A percentile compares a stretch with the other conserved stretches of the same genome.
These are phyloP conservation scores for Phaeosphaeriaceae sp. DNA, from an alignment of 2,329 filamentous ascomycete genomes.

Conservation along the genomic window DNA sequence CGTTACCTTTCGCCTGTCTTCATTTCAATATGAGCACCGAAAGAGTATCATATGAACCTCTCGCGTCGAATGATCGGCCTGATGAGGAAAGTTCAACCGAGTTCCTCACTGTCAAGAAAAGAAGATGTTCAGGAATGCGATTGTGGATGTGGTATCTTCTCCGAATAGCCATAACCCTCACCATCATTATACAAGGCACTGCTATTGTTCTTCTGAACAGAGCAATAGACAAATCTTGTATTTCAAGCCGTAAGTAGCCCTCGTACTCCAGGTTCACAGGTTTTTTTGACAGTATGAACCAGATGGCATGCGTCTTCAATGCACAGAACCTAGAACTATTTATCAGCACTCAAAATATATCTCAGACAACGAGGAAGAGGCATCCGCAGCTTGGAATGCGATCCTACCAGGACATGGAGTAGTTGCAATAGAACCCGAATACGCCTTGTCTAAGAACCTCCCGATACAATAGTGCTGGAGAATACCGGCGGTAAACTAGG, in stretches of 20 bases:
- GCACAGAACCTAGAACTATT: conserved; percentile 4
- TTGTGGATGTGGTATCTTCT: neutral
- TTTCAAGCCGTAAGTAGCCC: neutral
- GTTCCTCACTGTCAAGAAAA: neutral
- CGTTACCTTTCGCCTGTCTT: no score
- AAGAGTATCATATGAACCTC: no score
- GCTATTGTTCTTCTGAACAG: neutral
- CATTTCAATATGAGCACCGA: no score
- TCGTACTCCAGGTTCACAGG: neutral
- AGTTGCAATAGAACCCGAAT: conserved; percentile 7
- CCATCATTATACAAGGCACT: neutral
- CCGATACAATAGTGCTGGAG: conserved; percentile 4
- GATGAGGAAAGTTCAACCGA: neutral
- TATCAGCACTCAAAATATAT: conserved; percentile 12
- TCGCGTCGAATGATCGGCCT: no score
- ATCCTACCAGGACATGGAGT: conserved; percentile 14
- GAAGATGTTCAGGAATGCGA: neutral
- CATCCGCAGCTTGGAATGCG: conserved; percentile 7
- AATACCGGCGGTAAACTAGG: conserved; percentile 5
- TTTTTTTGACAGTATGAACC: neutral
- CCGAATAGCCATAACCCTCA: neutral
- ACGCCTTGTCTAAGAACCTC: conserved; percentile 7
- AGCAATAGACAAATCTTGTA: neutral
- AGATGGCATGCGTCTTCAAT: conserved; percentile 7
- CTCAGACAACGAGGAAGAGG: conserved; percentile 6